A percentile compares a stretch with the other conserved stretches of the same genome.
Conservation (phyloP, 495 filamentous ascomycete genomes). For the Aspergillus cristatus region DNA sequence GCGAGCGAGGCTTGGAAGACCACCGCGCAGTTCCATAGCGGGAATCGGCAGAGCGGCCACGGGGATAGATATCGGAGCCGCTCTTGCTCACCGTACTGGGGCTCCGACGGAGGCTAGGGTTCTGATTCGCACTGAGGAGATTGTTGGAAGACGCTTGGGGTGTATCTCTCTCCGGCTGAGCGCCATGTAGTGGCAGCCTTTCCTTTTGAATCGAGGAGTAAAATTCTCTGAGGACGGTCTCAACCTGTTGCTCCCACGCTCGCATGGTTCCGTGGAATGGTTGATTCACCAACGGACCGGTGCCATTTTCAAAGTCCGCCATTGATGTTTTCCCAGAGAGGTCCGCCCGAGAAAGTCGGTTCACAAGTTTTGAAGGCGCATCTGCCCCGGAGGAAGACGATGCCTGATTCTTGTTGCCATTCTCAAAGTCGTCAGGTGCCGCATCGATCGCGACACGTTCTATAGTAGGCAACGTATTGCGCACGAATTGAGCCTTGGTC, state of each 20-base stretch:
- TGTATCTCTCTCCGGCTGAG: conserved; percentile 37
- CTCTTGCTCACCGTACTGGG: conserved; percentile 90
- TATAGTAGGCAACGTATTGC: conserved; percentile 92
- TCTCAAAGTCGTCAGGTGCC: conserved; percentile 57
- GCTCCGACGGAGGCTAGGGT: conserved; percentile 61
- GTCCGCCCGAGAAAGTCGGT: conserved; percentile 17
- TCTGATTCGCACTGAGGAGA: conserved; percentile 35
- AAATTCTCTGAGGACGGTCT: conserved; percentile 83
- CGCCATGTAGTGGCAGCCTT: conserved; percentile 72
- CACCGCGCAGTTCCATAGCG: conserved; percentile 61
- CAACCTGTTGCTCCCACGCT: conserved; percentile 84
- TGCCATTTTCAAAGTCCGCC: conserved; percentile 21
- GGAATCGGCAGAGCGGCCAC: conserved; percentile 61
- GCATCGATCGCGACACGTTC: conserved; percentile 63
- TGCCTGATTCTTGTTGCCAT: conserved; percentile 24
- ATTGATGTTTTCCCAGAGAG: conserved; percentile 19
- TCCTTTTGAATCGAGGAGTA: conserved; percentile 83
- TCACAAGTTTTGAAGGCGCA: conserved; percentile 14
- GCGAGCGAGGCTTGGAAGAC: conserved; percentile 76
- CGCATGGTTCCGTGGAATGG: conserved; percentile 69
- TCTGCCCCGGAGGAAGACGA: conserved; percentile 11
- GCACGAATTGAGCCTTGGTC: conserved; percentile 87
- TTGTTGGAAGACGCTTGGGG: conserved; percentile 31
- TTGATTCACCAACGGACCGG: conserved; percentile 62
- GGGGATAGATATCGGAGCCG: conserved; percentile 63